Evolutionary conservation across 805 yeast genomes (phyloP).

Genomic region (Ogataea henricii): DNA sequence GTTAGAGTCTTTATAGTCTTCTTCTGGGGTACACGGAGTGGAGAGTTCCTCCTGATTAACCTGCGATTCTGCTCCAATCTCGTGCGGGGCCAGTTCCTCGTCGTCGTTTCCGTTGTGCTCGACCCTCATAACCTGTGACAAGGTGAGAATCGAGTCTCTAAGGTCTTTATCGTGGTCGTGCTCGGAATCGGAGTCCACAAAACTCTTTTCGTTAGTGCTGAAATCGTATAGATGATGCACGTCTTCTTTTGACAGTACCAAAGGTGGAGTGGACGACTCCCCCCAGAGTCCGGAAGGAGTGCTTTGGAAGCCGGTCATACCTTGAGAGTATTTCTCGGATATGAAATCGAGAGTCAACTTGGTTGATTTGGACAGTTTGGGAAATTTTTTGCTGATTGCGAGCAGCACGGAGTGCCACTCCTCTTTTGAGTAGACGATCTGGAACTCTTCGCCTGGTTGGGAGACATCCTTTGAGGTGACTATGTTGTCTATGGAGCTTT

Average conservation of each 20-base stretch:
- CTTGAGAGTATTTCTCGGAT: conserved; percentile 24
- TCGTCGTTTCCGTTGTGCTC: neutral
- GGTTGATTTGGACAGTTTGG: conserved; percentile 28
- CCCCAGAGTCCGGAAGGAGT: conserved; percentile 16
- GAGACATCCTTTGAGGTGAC: neutral
- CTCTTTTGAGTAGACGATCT: conserved; percentile 28
- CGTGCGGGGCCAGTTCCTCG: neutral
- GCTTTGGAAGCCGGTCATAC: neutral
- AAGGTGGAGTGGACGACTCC: conserved; percentile 23
- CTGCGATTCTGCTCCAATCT: neutral
- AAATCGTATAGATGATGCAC: conserved; percentile 23
- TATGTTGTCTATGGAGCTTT: neutral
- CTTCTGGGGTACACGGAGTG: conserved; percentile 21
- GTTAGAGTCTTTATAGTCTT: conserved; percentile 12
- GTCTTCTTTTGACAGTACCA: conserved; percentile 22
- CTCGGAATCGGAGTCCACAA: conserved; percentile 19
- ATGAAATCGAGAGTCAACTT: conserved; percentile 28
- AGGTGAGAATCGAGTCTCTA: conserved; percentile 15
- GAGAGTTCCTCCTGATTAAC: conserved; percentile 2
- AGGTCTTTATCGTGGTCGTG: neutral
- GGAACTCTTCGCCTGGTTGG: conserved; percentile 11
- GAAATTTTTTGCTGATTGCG: conserved; percentile 27
- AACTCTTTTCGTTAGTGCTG: conserved; percentile 17
- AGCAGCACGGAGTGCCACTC: conserved; percentile 33
- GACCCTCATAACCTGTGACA: conserved; percentile 20